Evolutionary conservation across 2,329 filamentous ascomycete genomes (phyloP).

Genomic region (Exophiala aquamarina): DNA sequence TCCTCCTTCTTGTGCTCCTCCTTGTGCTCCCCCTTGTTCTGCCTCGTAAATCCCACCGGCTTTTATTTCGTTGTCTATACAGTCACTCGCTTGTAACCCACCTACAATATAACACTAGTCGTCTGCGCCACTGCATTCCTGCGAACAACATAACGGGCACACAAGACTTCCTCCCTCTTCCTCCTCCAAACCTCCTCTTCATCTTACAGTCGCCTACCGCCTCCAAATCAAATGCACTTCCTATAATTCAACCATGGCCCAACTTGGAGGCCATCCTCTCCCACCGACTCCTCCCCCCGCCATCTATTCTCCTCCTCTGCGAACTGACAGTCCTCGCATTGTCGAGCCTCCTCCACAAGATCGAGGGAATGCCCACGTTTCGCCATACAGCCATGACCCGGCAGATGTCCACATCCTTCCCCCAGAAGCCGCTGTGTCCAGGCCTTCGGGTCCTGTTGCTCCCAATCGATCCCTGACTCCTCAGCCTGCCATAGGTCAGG

Average conservation of each 20-base stretch:
- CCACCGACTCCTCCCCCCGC: constrained; percentile 43
- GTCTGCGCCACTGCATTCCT: constrained; percentile 21
- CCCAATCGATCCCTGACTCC: constrained; percentile 20
- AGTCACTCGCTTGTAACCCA: constrained; percentile 7
- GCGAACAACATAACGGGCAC: constrained; percentile 3
- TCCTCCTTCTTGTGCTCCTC: neutral
- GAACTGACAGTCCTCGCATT: constrained; percentile 20
- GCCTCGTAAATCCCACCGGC: too few species aligned
- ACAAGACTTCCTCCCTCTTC: constrained; percentile 1
- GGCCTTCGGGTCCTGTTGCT: constrained; percentile 12
- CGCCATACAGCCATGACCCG: neutral
- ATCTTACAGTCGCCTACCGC: neutral
- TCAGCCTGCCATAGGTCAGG: constrained; percentile 15
- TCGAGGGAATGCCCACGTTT: constrained; percentile 3
- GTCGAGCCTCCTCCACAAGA: constrained; percentile 19
- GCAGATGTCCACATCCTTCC: constrained; percentile 19
- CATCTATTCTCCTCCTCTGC: constrained; percentile 42
- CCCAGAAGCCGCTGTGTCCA: constrained; percentile 20
- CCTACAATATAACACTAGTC: neutral
- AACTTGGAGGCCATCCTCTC: constrained; percentile 19
- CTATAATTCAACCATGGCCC: constrained; percentile 14
- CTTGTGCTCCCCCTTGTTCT: neutral
- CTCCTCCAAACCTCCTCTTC: too few species aligned
- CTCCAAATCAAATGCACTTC: too few species aligned
- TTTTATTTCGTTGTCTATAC: too few species aligned